phyloP scores from a whole-genome alignment of 2,329 filamentous ascomycete genomes.

The Beauveria pseudobassiana region DNA sequence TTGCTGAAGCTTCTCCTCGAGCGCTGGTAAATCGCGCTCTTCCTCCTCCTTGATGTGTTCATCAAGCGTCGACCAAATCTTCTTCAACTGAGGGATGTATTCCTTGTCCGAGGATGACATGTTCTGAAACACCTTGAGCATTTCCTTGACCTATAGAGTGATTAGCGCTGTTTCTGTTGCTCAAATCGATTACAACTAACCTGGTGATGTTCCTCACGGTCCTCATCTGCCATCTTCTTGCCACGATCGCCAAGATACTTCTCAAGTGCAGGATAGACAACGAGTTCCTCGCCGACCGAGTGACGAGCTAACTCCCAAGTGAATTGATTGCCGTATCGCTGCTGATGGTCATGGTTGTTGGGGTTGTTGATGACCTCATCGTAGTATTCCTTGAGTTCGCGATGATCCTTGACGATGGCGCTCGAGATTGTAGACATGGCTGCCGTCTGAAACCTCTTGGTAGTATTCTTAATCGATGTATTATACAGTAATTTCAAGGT shows the following conservation, averaged over 20 bases:
- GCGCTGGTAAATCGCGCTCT: slow-evolving; percentile 36
- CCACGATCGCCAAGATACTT: slow-evolving; percentile 36
- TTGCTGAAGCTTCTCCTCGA: slow-evolving; percentile 34
- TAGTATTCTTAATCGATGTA: background rate
- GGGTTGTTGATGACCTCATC: slow-evolving; percentile 30
- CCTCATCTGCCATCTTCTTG: slow-evolving; percentile 35
- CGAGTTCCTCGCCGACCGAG: slow-evolving; percentile 39
- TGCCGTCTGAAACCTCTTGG: background rate
- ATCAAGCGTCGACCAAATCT: slow-evolving; percentile 34
- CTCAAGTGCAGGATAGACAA: slow-evolving; percentile 48
- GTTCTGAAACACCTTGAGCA: slow-evolving; percentile 41
- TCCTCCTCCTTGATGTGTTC: slow-evolving; percentile 46
- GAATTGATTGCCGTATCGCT: slow-evolving; percentile 38
- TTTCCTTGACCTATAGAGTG: slow-evolving; percentile 39
- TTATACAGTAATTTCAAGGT: background rate
- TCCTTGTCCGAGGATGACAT: slow-evolving; percentile 30
- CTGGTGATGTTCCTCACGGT: slow-evolving; percentile 38
- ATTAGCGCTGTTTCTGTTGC: background rate
- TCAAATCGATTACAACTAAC: slow-evolving; percentile 20
- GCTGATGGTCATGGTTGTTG: slow-evolving; percentile 28
- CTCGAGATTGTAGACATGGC: slow-evolving; percentile 16
- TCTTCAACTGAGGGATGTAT: slow-evolving; percentile 35
- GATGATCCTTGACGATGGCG: slow-evolving; percentile 23
- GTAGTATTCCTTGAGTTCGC: slow-evolving; percentile 29
- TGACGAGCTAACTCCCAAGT: slow-evolving; percentile 42